Evolutionary conservation across 148 eudicot genomes (phyloP), one percentile per base, ranked within the genome.

Genomic region (Camellia granthamiana): DNA sequence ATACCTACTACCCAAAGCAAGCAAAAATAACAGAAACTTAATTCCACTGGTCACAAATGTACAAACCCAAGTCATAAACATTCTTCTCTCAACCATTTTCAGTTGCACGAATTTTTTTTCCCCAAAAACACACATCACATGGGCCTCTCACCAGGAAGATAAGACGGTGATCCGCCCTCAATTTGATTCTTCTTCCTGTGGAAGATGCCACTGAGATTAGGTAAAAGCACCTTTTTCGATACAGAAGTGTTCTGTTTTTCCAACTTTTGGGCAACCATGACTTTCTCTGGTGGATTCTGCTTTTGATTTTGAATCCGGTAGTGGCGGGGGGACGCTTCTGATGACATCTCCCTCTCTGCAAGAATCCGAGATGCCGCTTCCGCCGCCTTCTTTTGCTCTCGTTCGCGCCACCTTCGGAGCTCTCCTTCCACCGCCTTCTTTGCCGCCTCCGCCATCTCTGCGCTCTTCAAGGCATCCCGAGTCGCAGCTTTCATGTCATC

Each of bases 401-500:
- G 86, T 77, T 94, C 97, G 7, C 94, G 86, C 95, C 92, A 89
- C 72, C 93, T 88, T 46, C 88, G 86, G 23, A 97, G 94, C 86
- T 94, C 99, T 62, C 97, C 91, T 74, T 97, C 97, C 52, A 97
- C 90, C 1, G 97, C 99, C 82, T 86, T 94, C 84, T 86, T 97
- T 52, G 98, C 98, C 5, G 95, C 92, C 84, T 90, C 93, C 9
- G 97, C 90, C 89, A 84, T 92, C 79, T 91, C 91, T 3, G 94
- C 94, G 78, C 79, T 91, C 87, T 85, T 94, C 80, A 94, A 64
- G 8, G 95, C 94, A 44, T 86, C 97, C 69, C 84, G 84, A 19
- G 93, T 91, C 15, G 92, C 91, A 62, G 86, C 86, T 79, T 90
- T 91, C 84, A 88, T 86, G 10, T 88, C 94, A 49, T 85, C 87